Base-by-base conservation (phyloP, 2,329 filamentous ascomycete species). In the Fusarium nurragi region DNA sequence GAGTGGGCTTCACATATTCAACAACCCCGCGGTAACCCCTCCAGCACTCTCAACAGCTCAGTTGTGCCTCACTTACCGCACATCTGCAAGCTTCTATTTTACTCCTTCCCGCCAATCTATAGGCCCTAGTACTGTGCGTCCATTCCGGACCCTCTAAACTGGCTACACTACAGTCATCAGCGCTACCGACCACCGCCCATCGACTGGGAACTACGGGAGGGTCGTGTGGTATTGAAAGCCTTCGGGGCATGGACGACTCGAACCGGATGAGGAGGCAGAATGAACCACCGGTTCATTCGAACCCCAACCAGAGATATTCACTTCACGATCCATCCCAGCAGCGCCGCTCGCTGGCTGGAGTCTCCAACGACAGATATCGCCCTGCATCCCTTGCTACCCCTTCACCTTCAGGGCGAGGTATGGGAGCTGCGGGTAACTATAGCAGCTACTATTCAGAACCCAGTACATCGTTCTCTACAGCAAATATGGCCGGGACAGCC, bases 201-300 rank as follows among this genome's bases (percentile, higher is more conserved):
- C 85, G 84, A 82, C 83, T 86, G 76, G 83, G 86, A 83, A 83
- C 84, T 79, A 81, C 81, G 79, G 79, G 83, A 79, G 81, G 80
- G 79, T 80, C 82, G 77, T 80, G 81, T 78, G 76, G 78, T 74
- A 78, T 83, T 77, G 77, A 80, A 77, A 78, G 80, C 74, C 77
- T 82, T 81, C 76, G 79, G 79, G 88, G 87, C 76, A 95, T 95
- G 92, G 92, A 94, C 83, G 88, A 90, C 80, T 87, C 89, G 81
- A 86, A 86, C 79, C 87, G 86, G 76, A 84, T 87, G 75, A 85
- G 88, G 82, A 90, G 90, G 85, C 90, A 90, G 82, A 87, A 90
- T 85, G 90, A 91, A 79, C 83, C 85, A 79, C 84, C 87, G 76
- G 81, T 85, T 78, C 89, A 90, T 79, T 83, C 86, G 74, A 78